These are phyloP conservation scores for Urtica urens DNA, from an alignment of 306 rosid species.

Conservation along the genomic window DNA sequence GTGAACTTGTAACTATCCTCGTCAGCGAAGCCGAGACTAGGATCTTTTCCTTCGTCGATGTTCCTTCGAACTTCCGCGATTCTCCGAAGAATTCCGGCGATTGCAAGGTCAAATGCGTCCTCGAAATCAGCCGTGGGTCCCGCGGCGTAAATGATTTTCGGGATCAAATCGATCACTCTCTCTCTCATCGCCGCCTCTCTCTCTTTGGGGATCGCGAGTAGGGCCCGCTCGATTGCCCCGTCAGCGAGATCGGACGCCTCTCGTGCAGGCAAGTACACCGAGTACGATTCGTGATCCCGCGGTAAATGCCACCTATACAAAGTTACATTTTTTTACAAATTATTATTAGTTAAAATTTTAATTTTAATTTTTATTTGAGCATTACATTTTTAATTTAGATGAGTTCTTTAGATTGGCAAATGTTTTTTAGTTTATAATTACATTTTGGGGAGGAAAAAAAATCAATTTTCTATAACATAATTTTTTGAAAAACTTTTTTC, in stretches of 20 bases:
- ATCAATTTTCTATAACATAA: no score
- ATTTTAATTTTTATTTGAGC: no score
- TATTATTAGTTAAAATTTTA: no score
- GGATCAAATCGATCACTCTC: slow-evolving; percentile 55
- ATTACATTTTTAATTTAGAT: no score
- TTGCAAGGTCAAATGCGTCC: slow-evolving; percentile 74
- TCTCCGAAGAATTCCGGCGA: slow-evolving; percentile 58
- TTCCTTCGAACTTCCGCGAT: slow-evolving; percentile 44
- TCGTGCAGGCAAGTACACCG: slow-evolving; percentile 65
- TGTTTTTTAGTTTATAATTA: no score
- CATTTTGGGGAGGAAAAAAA: no score
- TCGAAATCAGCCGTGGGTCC: slow-evolving; percentile 23
- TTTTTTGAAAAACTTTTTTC: no score
- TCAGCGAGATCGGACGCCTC: slow-evolving; percentile 39
- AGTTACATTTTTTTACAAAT: no score
- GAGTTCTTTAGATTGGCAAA: no score
- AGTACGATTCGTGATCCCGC: slow-evolving; percentile 36
- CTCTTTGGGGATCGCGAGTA: slow-evolving; percentile 38
- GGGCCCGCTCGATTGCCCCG: slow-evolving; percentile 33
- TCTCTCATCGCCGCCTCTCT: slow-evolving; percentile 59
- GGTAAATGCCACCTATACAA: slow-evolving; percentile 87
- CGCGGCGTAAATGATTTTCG: slow-evolving; percentile 49
- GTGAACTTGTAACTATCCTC: slow-evolving; percentile 72
- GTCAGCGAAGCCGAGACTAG: slow-evolving; percentile 75
- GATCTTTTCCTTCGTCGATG: slow-evolving; percentile 54